Base-by-base conservation (phyloP, 495 filamentous ascomycete species). In the Pseudevernia furfuracea region DNA sequence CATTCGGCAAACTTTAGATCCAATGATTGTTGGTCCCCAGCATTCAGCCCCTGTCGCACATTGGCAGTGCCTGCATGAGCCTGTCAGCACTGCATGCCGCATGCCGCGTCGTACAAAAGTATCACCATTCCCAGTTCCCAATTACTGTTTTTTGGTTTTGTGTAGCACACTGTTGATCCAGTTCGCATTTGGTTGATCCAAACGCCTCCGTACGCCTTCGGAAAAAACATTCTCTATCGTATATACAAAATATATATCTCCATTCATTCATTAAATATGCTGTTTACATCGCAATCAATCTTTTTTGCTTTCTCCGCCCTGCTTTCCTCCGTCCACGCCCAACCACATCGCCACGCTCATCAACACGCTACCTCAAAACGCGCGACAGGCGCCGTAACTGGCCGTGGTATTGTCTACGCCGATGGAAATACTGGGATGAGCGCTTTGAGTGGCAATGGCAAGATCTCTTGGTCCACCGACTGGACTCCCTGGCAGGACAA, bases 171-270 rank as follows among this genome's bases (percentile, higher is more conserved):
- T 34, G 52, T 55, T 55, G 52, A 55, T 55, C 52, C 52, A 55
- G 30, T 55, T 21, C 52, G 28, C 52, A 55, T 32, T 55, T 55
- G 52, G 52, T 55, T 55, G 52, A 55, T 55, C 52, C 52, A 55
- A 55, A 55, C 52, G 30, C 52, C 52, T 52, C 46, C 48, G 48
- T 52, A 28, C 48, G 48, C 48, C n/a, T 30, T 52, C n/a, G 8
- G 46, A 2, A 23, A 25, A 15, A 55, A 23, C 52, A 55, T 34
- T 55, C 52, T 21, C 15, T 55, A 55, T n/a, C 28, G 5, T 30
- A 30, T 53, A 53, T 17, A 32, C 17, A n/a, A n/a, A n/a, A 21
- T 46, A 23, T 48, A 49, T 28, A 49, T 21, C 15, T 11, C 21
- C 52, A 23, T 2, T 10, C 52, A 55, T 34, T 55, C 17, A 34